Base-by-base conservation (phyloP, 2,329 filamentous ascomycete species). In the Pseudogymnoascus sp. region DNA sequence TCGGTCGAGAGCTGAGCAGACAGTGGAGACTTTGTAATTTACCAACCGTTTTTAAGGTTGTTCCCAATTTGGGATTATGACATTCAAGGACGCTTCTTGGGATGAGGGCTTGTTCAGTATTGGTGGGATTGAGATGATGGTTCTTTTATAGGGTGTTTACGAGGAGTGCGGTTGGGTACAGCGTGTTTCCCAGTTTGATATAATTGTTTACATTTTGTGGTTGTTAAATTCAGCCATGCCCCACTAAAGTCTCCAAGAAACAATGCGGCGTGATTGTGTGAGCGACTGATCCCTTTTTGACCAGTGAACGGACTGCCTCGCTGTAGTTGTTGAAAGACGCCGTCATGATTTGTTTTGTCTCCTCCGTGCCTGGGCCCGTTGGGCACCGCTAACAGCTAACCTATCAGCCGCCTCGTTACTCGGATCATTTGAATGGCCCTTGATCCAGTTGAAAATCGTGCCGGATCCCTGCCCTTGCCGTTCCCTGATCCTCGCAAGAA, bases 401-500 rank as follows among this genome's bases (percentile, higher is more conserved):
- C 75, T 75, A 78, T 97, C 93, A 1, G 95, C 95, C 11, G 86
- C 89, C 49, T 85, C 80, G 71, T 97, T 97, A 1, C 93, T 93
- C 3, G 78, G 75, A 68, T 91, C 80, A 49, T 80, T 80, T 25
- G 82, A 82, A 73, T 99, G 95, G 0, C 92, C 95, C 76, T 96
- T 96, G 56, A 97, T 86, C 93, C 93, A 97, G 66, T 87, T 82
- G 71, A 96, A 95, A 62, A 83, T 77, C 0, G 90, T 96, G 67
- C 79, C 76, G 2, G 81, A 82, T 14, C 84, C 84, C 0, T 80
- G 77, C 62, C 76, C 78, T 59, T 85, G 82, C 59, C 91, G 82
- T 73, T 90, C 84, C 23, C 89, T 84, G 60, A 97, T 89, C 69
- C 85, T 84, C 5, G 81, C 78, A 42, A 92, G 77, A 56, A 96